Conservation (phyloP, 306 rosid species). For the Malus orientalis region DNA sequence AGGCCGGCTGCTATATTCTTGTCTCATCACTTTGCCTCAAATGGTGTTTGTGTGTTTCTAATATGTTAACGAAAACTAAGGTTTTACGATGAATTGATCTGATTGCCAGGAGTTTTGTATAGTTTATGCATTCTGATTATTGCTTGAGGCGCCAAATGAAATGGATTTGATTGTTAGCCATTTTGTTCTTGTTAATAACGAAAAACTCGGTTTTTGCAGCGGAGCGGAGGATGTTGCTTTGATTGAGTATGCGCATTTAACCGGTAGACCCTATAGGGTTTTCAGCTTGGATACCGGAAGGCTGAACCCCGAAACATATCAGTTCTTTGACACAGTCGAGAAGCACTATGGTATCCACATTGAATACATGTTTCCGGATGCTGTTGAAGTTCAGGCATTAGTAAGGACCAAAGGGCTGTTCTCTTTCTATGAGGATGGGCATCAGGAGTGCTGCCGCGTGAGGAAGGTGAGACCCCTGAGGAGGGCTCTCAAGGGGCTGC, state of each 20-base stretch:
- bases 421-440: conserved; percentile 97
- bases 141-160: not conserved
- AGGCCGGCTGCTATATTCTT: not conserved
- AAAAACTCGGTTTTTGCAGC: conserved; percentile 38
- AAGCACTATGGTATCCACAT: conserved; percentile 78
- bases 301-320: conserved; percentile 86
- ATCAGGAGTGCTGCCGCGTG: conserved; percentile 96
- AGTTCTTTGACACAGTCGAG: conserved; percentile 67
- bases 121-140: not conserved
- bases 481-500: conserved; percentile 85
- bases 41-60: not conserved
- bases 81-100: not conserved
- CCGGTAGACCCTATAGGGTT: conserved; percentile 83
- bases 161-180: not conserved
- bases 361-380: conserved; percentile 91
- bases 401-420: conserved; percentile 84
- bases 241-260: conserved; percentile 88
- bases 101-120: not conserved
- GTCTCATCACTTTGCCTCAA: not conserved
- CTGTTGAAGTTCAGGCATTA: conserved; percentile 91
- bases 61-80: not conserved
- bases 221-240: conserved; percentile 96
- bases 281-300: conserved; percentile 94
- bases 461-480: conserved; percentile 88
- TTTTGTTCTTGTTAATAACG: conserved; percentile 7